Evolutionary conservation across 306 rosid species (phyloP).

Genomic region (Heteromeles arbutifolia): DNA sequence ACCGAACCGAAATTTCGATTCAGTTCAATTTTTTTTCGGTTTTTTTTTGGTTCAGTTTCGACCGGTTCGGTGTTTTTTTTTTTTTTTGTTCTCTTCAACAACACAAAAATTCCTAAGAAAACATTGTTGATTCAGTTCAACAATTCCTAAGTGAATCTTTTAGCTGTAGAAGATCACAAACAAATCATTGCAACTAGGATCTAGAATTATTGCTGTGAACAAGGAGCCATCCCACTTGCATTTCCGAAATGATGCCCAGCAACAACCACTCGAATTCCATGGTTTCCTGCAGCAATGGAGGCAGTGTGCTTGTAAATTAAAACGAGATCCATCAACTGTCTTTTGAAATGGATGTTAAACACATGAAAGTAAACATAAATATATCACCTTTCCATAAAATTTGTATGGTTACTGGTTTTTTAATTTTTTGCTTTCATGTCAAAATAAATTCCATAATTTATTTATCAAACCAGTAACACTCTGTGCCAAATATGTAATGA

Average conservation of each 20-base stretch:
- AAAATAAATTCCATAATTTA: background rate
- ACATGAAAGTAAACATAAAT: background rate
- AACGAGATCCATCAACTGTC: too few relatives aligned
- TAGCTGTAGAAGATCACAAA: too few relatives aligned
- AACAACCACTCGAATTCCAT: constrained; percentile 91
- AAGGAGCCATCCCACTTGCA: constrained; percentile 99
- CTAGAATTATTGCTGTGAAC: constrained; percentile 68
- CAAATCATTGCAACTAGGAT: constrained; percentile 1
- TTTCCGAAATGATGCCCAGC: constrained; percentile 89
- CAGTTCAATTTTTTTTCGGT: too few relatives aligned
- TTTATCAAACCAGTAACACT: too few relatives aligned
- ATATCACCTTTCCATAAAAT: background rate
- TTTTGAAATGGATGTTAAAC: background rate
- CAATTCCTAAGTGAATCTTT: too few relatives aligned
- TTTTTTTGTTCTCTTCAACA: too few relatives aligned
- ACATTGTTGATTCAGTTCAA: too few relatives aligned
- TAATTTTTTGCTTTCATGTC: background rate
- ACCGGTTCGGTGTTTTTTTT: too few relatives aligned
- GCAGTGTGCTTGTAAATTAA: constrained; percentile 78
- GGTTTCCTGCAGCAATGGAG: constrained; percentile 96
- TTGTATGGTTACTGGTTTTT: background rate
- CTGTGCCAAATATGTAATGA: too few relatives aligned
- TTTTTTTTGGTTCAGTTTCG: too few relatives aligned
- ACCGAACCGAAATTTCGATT: too few relatives aligned
- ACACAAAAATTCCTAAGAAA: too few relatives aligned